These are phyloP conservation scores for Podaxis sp. DNA, from an alignment of 768 basidiomycete species.

Conservation along the genomic window DNA sequence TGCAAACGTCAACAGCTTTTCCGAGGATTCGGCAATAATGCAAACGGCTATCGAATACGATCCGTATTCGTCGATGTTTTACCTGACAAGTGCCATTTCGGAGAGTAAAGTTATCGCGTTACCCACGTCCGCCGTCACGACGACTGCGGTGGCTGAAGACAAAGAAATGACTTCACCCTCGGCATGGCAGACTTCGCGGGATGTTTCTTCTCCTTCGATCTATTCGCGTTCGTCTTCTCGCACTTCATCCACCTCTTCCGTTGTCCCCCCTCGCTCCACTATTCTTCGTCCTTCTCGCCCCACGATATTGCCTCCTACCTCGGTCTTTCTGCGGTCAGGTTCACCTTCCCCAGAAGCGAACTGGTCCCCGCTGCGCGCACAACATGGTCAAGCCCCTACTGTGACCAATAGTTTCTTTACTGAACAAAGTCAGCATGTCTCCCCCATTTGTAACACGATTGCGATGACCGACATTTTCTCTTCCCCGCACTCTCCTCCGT, in stretches of 20 bases:
- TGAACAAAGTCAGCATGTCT: conserved; percentile 40
- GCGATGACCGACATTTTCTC: conserved; percentile 33
- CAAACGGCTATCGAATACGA: conserved; percentile 72
- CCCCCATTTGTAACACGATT: conserved; percentile 30
- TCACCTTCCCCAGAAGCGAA: conserved; percentile 19
- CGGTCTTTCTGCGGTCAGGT: conserved; percentile 19
- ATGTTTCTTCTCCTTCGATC: conserved; percentile 41
- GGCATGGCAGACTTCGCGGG: conserved; percentile 40
- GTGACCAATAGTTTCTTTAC: conserved; percentile 13
- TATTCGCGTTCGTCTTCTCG: conserved; percentile 39
- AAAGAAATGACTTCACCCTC: conserved; percentile 52
- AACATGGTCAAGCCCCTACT: conserved; percentile 23
- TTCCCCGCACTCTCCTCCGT: conserved; percentile 16
- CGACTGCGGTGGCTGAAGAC: conserved; percentile 37
- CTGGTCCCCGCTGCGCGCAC: conserved; percentile 26
- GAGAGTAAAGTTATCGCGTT: conserved; percentile 31
- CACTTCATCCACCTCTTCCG: conserved; percentile 26
- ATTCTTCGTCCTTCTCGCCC: conserved; percentile 21
- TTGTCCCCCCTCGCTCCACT: conserved; percentile 22
- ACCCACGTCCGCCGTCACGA: conserved; percentile 33
- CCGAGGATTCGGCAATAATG: conserved; percentile 61
- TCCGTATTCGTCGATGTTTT: conserved; percentile 54
- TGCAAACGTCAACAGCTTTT: conserved; percentile 36
- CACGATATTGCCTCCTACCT: conserved; percentile 27
- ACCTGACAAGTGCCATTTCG: conserved; percentile 41